Conservation (phyloP, 805 yeast species). For the Cyberlindnera amylophila region DNA sequence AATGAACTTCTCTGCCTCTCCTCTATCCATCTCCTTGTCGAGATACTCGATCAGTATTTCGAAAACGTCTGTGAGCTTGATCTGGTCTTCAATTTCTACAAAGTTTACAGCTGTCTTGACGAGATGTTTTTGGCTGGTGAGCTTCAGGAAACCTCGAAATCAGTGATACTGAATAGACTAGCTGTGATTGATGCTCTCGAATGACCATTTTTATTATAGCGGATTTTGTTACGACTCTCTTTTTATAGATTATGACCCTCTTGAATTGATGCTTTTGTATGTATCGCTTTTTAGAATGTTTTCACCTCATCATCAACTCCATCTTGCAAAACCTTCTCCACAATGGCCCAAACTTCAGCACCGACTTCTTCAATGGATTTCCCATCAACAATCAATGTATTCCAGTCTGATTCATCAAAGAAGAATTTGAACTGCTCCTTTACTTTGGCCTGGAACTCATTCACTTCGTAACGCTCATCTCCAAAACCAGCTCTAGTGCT, state of each 20-base stretch:
- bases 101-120: slow-evolving; percentile 76
- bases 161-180: slow-evolving; percentile 59
- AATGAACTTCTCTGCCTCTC: slow-evolving; percentile 82
- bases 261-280: neutral
- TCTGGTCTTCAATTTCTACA: slow-evolving; percentile 86
- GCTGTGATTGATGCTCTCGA: slow-evolving; percentile 61
- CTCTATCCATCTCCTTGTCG: slow-evolving; percentile 83
- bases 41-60: slow-evolving; percentile 79
- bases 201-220: slow-evolving; percentile 21
- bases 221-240: neutral
- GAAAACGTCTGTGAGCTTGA: slow-evolving; percentile 88
- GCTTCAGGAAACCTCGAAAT: slow-evolving; percentile 78
- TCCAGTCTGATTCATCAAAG: slow-evolving; percentile 37
- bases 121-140: slow-evolving; percentile 91
- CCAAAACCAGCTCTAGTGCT: slow-evolving; percentile 77
- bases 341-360: slow-evolving; percentile 38
- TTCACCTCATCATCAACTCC: slow-evolving; percentile 11
- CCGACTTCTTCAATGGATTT: slow-evolving; percentile 54
- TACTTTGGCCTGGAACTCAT: slow-evolving; percentile 72
- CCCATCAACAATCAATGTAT: slow-evolving; percentile 56
- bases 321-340: slow-evolving; percentile 16
- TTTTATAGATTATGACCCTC: neutral
- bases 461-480: slow-evolving; percentile 83
- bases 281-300: slow-evolving; percentile 5
- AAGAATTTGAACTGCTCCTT: slow-evolving; percentile 52